Base-by-base conservation (phyloP, 2,329 filamentous ascomycete genomes). In the Ceratocystis eucalypticola region DNA sequence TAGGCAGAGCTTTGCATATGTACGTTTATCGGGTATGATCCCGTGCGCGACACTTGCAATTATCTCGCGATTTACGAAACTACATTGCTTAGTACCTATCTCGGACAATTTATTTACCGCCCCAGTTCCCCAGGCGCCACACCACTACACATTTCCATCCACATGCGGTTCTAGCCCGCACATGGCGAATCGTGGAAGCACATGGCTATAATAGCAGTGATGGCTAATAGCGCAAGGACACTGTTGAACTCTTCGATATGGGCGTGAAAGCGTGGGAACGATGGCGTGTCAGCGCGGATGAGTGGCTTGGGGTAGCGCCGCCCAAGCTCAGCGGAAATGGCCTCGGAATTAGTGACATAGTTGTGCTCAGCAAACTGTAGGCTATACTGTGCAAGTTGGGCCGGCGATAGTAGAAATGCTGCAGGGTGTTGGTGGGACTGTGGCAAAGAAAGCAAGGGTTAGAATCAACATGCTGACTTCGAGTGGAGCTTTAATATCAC, bases 341-440 rank as follows among this genome's bases (percentile, higher is more conserved):
- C 74, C 69, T 75, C 76, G 1, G 84, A 87, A 72, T 90, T 86
- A 82, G 85, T 88, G 7, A 87, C 70, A 71, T 82, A 85, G 0
- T 72, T 80, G 20, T 82, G 83, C 61, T 85, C 80, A 0, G 80
- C 77, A 59, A 85, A 77, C 17, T 74, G 76, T 69, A 87, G 76
- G 1, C 82, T 76, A 86, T 65, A 80, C 80, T 12, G 79, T 82
- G 73, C 84, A 86, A 48, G 73, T 69, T 37, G 71, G 71, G 45
- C 74, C 73, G 1, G 41, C 15, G n/a, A 22, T 80, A 22, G 83
- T 77, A 17, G 78, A 75, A 64, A 82, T 71, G 65, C 77, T 78
- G 50, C 53, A 7, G 10, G 57, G 37, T 48, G 57, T 48, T 22
- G 22, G 50, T 41, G 45, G 8, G 8, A 22, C 50, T n/a, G 55